phyloP scores from a whole-genome alignment of 345 rosid genomes.

The Conringia planisiliqua region DNA sequence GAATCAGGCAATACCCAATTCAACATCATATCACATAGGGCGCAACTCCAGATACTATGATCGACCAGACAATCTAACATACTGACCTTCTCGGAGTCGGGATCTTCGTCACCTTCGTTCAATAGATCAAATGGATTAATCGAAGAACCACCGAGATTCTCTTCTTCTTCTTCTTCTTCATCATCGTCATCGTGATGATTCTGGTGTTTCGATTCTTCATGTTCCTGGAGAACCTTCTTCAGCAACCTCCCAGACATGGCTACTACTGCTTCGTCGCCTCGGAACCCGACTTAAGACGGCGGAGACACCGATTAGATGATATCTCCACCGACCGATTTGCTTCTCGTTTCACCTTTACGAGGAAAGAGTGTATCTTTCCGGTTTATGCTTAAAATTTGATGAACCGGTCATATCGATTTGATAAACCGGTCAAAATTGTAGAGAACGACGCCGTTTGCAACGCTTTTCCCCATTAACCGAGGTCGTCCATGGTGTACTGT shows the following conservation, averaged over 20 bases:
- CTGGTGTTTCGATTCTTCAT: slow-evolving; percentile 47
- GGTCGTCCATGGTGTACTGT: neutral
- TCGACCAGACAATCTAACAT: neutral
- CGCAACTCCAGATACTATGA: neutral
- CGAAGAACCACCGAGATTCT: slow-evolving; percentile 30
- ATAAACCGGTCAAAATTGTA: neutral
- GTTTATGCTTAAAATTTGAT: neutral
- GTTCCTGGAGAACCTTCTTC: slow-evolving; percentile 74
- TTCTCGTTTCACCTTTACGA: neutral
- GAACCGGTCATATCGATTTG: neutral
- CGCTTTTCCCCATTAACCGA: neutral
- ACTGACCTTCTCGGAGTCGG: slow-evolving; percentile 33
- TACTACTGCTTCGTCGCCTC: neutral
- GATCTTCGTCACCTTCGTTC: slow-evolving; percentile 44
- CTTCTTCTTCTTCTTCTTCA: slow-evolving; percentile 32
- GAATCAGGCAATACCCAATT: neutral
- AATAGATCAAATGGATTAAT: slow-evolving; percentile 80
- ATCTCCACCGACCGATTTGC: neutral
- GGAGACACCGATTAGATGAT: slow-evolving; percentile 20
- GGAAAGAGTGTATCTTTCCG: neutral
- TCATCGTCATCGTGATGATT: slow-evolving; percentile 37
- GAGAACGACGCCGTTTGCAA: neutral
- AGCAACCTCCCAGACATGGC: slow-evolving; percentile 71
- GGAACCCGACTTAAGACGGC: slow-evolving; percentile 13
- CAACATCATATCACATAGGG: neutral